A percentile compares a stretch with the other conserved stretches of the same genome.
Evolutionary conservation across 768 basidiomycete species (phyloP).

Genomic region (Kwoniella europaea): DNA sequence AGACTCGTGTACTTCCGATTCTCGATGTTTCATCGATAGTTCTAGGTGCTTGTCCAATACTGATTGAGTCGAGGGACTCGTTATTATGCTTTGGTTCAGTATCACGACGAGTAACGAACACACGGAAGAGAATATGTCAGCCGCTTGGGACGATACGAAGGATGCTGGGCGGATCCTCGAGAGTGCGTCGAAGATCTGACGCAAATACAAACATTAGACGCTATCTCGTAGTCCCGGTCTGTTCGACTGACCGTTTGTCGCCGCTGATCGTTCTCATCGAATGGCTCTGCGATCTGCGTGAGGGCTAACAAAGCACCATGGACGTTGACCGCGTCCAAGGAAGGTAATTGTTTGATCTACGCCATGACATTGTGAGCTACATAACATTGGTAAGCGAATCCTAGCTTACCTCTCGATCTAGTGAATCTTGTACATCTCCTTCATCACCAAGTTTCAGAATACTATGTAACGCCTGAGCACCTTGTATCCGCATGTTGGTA

Average conservation of each 20-base stretch:
- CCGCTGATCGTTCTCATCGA: conserved; percentile 57
- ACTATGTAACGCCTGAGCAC: conserved; percentile 72
- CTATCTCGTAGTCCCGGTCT: neutral
- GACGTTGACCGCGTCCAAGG: conserved; percentile 72
- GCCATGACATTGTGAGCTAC: neutral
- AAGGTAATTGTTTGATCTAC: conserved; percentile 61
- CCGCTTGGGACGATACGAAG: conserved; percentile 71
- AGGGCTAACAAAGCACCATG: conserved; percentile 82
- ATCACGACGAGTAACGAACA: conserved; percentile 73
- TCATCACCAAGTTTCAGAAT: conserved; percentile 65
- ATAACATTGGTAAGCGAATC: neutral
- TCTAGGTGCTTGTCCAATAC: conserved; percentile 64
- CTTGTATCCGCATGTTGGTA: conserved; percentile 73
- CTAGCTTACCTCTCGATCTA: conserved; percentile 42
- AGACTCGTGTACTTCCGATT: conserved; percentile 70
- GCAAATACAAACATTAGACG: neutral
- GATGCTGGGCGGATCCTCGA: conserved; percentile 65
- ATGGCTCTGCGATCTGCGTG: conserved; percentile 69
- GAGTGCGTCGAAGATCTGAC: conserved; percentile 72
- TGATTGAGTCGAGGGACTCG: conserved; percentile 47
- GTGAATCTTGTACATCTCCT: conserved; percentile 31
- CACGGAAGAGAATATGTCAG: conserved; percentile 72
- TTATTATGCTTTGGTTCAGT: conserved; percentile 64
- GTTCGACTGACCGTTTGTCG: conserved; percentile 63
- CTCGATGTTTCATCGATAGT: conserved; percentile 72